Evolutionary conservation across 495 filamentous ascomycete species (phyloP), one percentile per base, ranked within the genome.

Genomic region (Astrothelium subdiscretum): DNA sequence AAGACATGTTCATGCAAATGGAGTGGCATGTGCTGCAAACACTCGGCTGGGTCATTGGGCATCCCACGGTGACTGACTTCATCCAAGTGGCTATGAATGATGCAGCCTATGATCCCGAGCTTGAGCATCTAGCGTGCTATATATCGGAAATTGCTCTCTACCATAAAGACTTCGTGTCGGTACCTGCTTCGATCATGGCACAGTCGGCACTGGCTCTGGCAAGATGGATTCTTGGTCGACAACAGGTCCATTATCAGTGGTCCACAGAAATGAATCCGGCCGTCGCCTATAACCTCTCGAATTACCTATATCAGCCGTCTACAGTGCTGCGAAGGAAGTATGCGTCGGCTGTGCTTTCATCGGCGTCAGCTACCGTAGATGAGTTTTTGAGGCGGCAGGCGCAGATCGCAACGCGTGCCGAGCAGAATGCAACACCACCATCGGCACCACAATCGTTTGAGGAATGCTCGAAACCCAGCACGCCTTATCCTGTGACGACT

Each of bases 1-100:
- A 96, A 15, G 94, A 96, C 71, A 97, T 99, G 94, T 99, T 99
- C 76, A 92, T 89, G 18, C 94, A 99, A 75, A 97, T 99, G 95
- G 94, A 99, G 74, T 97, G 95, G 92, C 94, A 99, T 74, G 94
- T 99, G 11, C 80, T 99, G 67, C 91, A 95, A 75, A 97, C 94
- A n/a, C 81, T 99, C 63, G 87, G 89, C 64, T 99, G 95, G 95
- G 84, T 86, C 67, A 87, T 99, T 66, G 94, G 94, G 43, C 92
- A 96, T 78, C 91, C 94, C 0, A 97, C 94, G 32, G 88, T 96
- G 60, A 92, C 97, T 72, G 87, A 83, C 70, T 99, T 97, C 76
- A 80, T 96, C 43, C 86, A 95, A 66, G 72, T 96, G 63, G 83
- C 85, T 29, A 75, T 88, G 35, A 78, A 80, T 27, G 83, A 88